phyloP scores from a whole-genome alignment of 2,329 filamentous ascomycete species.

The Colletotrichum ledebouriae region DNA sequence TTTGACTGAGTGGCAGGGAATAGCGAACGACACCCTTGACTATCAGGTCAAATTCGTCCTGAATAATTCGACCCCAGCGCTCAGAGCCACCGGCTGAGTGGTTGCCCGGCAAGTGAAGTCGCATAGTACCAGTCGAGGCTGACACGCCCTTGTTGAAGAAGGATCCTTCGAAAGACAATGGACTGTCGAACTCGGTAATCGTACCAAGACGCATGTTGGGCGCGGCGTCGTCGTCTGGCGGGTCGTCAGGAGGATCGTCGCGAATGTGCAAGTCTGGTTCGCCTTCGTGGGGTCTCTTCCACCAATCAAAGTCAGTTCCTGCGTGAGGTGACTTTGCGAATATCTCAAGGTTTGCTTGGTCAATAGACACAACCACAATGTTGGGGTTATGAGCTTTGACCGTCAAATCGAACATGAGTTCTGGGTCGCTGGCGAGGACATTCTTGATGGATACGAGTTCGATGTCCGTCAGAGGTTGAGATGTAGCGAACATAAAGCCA shows the following conservation, averaged over 20 bases:
- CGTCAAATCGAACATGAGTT: conserved; percentile 92
- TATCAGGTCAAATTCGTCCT: conserved; percentile 94
- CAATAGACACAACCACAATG: conserved; percentile 87
- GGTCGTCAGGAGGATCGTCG: conserved; percentile 63
- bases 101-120: conserved; percentile 87
- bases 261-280: conserved; percentile 42
- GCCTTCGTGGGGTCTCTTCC: conserved; percentile 58
- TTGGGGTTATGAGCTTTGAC: conserved; percentile 94
- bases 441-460: conserved; percentile 86
- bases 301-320: conserved; percentile 75
- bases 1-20: conserved; percentile 72
- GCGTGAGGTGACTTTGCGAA: conserved; percentile 95
- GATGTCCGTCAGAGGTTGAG: conserved; percentile 86
- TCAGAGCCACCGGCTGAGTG: conserved; percentile 86
- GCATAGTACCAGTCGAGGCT: conserved; percentile 84
- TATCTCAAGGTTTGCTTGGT: conserved; percentile 89
- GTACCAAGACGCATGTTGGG: conserved; percentile 94
- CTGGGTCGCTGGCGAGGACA: conserved; percentile 92
- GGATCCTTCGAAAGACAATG: conserved; percentile 89
- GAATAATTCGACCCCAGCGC: conserved; percentile 90
- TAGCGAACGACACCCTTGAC: conserved; percentile 93
- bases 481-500: conserved; percentile 91
- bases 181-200: conserved; percentile 88
- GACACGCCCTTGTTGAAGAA: conserved; percentile 82
- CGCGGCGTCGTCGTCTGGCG: conserved; percentile 74